These are phyloP conservation scores for Eucalyptus polybractea DNA, from an alignment of 345 rosid genomes.

Conservation along the genomic window DNA sequence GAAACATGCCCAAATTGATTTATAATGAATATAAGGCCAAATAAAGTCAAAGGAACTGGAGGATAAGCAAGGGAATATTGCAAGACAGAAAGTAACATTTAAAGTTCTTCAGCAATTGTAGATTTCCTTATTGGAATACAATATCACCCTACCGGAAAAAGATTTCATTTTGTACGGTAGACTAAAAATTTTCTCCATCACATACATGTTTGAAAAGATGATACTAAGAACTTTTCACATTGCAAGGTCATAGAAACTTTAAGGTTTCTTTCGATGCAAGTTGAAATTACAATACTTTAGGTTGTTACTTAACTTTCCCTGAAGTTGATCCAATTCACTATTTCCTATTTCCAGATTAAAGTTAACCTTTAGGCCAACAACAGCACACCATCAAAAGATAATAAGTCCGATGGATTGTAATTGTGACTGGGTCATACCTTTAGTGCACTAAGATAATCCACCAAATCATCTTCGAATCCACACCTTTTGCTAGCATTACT, in stretches of 20 bases:
- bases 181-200: background rate
- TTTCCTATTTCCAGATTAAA: background rate
- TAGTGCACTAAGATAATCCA: slow-evolving; percentile 68
- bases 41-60: background rate
- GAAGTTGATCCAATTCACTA: background rate
- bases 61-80: background rate
- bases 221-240: background rate
- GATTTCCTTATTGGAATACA: background rate
- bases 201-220: background rate
- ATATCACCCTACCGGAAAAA: background rate
- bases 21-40: background rate
- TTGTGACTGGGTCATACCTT: slow-evolving; percentile 30
- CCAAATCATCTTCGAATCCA: slow-evolving; percentile 76
- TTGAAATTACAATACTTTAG: background rate
- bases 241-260: background rate
- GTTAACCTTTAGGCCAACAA: background rate
- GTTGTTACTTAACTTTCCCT: background rate
- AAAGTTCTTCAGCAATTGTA: background rate
- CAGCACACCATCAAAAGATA: background rate
- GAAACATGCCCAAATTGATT: background rate
- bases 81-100: background rate
- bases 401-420: background rate
- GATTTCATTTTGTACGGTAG: background rate
- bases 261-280: background rate
- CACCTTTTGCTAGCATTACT: slow-evolving; percentile 23